Base-by-base conservation (phyloP, 2,329 filamentous ascomycete species). In the Clonostachys byssicola region DNA sequence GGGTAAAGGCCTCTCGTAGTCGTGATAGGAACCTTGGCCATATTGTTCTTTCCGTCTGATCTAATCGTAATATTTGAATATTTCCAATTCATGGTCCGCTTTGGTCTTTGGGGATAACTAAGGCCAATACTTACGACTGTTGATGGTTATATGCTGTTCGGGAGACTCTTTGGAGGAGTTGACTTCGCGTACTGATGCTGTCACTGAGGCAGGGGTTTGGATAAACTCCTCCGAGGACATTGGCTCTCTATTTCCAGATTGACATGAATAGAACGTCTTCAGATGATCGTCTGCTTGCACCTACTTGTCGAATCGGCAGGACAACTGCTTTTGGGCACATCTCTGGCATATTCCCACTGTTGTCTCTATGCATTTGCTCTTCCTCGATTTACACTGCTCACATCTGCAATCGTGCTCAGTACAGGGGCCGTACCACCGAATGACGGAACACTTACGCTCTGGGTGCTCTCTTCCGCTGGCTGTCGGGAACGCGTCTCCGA, bases 281-380 rank as follows among this genome's bases (percentile, higher is more conserved):
- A 30, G 13, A 43, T 39, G 6, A n/a, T 45, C 14, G n/a, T 41
- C 17, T 41, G 23, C 13, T 16, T 12, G 23, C 18, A 42, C 38
- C 39, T 47, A 40, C 7, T 33, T 40, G 40, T 57, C 52, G 30
- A 56, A 57, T 2, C 48, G 50, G 42, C 59, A 60, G 5, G 50
- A 34, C 18, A 57, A 42, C 2, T 57, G 56, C 30, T 51, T 55
- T 40, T 53, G 43, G 12, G 52, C 51, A 30, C 63, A 66, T 45
- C 63, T 52, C 17, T 61, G 52, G 39, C 61, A 67, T 12, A 49
- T 49, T 0, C 59, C 62, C 1, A 53, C 50, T 1, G 48, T 41
- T 0, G 49, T 54, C 48, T 62, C 60, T 34, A 66, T 57, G 40
- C 64, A 66, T 47, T 60, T 63, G 45, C 60, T 65, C 47, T 67